A percentile compares a stretch with the other conserved stretches of the same genome.
Conservation (phyloP, 805 yeast species). For the Candida golubevii region DNA sequence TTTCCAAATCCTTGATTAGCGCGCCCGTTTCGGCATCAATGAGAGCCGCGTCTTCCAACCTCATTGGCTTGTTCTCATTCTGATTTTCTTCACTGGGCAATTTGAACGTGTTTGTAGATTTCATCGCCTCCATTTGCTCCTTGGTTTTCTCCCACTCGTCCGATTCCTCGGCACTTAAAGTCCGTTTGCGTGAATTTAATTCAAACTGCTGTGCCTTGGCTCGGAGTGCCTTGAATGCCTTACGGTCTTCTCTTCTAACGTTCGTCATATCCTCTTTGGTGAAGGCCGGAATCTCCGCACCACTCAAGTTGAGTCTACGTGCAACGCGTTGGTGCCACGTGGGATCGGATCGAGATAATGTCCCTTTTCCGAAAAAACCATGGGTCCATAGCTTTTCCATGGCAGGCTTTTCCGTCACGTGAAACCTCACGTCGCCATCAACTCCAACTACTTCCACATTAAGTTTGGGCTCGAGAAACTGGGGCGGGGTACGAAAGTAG, state of each 20-base stretch:
- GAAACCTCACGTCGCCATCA: conserved; percentile 27
- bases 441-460: conserved; percentile 18
- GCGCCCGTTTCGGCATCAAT: conserved; percentile 12
- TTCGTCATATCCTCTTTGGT: conserved; percentile 77
- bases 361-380: conserved; percentile 95
- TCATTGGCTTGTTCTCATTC: background rate
- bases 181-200: conserved; percentile 31
- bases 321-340: conserved; percentile 74
- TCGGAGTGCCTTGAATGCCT: conserved; percentile 66
- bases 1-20: conserved; percentile 30
- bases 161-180: conserved; percentile 23
- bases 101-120: background rate
- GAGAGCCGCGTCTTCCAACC: conserved; percentile 12
- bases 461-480: conserved; percentile 15
- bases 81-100: background rate
- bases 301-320: conserved; percentile 38
- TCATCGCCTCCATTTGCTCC: conserved; percentile 10
- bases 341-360: conserved; percentile 85
- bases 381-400: conserved; percentile 66
- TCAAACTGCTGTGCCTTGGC: conserved; percentile 50
- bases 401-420: conserved; percentile 39
- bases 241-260: conserved; percentile 65
- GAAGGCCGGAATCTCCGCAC: conserved; percentile 14
- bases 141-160: conserved; percentile 17
- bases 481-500: conserved; percentile 24